These are phyloP conservation scores for Avena insularis DNA, from an alignment of 176 grass and related monocot genomes.

Conservation along the genomic window DNA sequence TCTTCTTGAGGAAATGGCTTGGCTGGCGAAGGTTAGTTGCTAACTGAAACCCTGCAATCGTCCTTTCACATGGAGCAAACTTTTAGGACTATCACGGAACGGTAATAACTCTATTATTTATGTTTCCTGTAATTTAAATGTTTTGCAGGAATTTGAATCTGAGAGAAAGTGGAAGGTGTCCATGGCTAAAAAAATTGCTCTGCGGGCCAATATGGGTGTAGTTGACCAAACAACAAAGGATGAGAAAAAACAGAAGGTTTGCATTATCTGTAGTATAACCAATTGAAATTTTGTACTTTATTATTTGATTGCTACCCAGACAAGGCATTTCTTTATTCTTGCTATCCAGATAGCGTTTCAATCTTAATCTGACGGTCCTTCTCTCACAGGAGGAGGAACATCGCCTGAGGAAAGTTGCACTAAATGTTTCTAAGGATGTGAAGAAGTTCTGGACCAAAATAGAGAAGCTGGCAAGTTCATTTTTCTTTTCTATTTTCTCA, in stretches of 20 bases:
- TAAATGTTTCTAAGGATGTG: constrained; percentile 98
- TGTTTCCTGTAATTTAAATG: constrained; percentile 38
- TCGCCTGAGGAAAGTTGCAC: constrained; percentile 84
- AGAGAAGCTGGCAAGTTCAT: constrained; percentile 87
- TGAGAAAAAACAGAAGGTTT: constrained; percentile 95
- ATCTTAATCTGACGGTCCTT: constrained; percentile 24
- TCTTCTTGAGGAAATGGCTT: constrained; percentile 93
- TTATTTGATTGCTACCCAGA: constrained; percentile 25
- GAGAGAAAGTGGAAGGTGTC: constrained; percentile 99
- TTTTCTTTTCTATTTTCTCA: constrained; percentile 7
- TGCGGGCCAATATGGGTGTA: constrained; percentile 78
- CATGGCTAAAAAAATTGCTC: constrained; percentile 90
- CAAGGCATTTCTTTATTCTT: background rate
- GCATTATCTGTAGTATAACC: constrained; percentile 24
- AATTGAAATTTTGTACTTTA: constrained; percentile 25
- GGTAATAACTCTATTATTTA: background rate
- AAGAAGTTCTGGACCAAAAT: constrained; percentile 99
- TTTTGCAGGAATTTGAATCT: constrained; percentile 87
- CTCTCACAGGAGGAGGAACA: constrained; percentile 84
- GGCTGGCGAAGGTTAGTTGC: constrained; percentile 82
- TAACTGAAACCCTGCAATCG: constrained; percentile 19
- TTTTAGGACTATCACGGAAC: background rate
- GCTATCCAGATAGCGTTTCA: constrained; percentile 7
- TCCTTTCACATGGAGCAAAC: background rate
- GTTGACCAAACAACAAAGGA: constrained; percentile 81